Base-by-base conservation (phyloP, 441 rosid species). In the Bruguiera hainesii region DNA sequence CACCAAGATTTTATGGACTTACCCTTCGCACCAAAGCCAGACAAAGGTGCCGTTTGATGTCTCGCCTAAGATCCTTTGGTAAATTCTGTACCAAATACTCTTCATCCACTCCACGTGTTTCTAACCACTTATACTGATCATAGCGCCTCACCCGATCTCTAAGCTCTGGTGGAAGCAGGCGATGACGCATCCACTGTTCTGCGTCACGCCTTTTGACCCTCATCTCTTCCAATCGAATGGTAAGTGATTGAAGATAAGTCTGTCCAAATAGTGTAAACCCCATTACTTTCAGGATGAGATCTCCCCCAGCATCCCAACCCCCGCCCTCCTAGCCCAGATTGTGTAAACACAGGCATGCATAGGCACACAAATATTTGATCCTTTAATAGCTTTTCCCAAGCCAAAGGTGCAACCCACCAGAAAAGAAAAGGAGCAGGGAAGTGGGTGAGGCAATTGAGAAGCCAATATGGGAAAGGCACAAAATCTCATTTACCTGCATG, bases 141-240 rank as follows among this genome's bases (percentile, higher is more conserved):
- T 94, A 89, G 56, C 96, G 87, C 70, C 98, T 82, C 67, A 94
- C 97, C 58, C 97, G 87, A 67, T 91, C 91, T 79, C 93, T 84
- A 7, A 94, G 89, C 2, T 94, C 93, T 16, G 67, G 82, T 15
- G 98, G 98, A 68, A 94, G 90, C 86, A 91, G 78, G 64, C 98
- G 86, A 66, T 94, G 98, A 80, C 87, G 96, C 98, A 94, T 94
- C 97, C 98, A 94, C 70, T 89, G 97, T 67, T 91, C 98, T 49
- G 98, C 89, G 75, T 91, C 98, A 50, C 96, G 98, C 85, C 98
- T 89, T 77, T 91, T 94, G 64, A 94, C 87, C 71, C 98, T 94
- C 98, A 94, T 91, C 81, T 94, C 98, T 80, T 94, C 98, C 28
- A 94, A 87, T 58, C 98, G 87, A 64, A 88, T 91, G 11, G 98